Conservation (phyloP, 2,329 filamentous ascomycete genomes). For the Alternaria solani region DNA sequence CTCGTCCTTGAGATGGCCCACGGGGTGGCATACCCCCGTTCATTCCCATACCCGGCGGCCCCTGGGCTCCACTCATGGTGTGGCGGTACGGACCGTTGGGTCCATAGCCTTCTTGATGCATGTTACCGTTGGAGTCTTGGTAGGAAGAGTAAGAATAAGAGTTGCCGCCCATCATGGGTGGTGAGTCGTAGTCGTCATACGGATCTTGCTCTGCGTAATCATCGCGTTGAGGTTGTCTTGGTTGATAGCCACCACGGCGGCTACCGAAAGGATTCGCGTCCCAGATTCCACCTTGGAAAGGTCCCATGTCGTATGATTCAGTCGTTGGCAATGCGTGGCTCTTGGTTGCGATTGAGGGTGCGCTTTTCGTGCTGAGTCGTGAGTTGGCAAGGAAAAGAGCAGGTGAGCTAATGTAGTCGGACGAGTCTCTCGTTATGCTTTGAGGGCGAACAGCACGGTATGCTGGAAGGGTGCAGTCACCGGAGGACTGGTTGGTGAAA, state of each 20-base stretch:
- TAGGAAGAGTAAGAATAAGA: neutral
- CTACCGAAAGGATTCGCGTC: neutral
- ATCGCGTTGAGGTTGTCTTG: neutral
- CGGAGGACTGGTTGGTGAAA: neutral
- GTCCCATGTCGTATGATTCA: neutral
- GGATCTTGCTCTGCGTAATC: neutral
- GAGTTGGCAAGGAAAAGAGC: neutral
- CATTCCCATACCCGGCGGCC: neutral
- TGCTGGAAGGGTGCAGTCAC: neutral
- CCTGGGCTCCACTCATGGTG: neutral
- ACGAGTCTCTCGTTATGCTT: neutral
- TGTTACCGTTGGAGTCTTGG: conserved; percentile 1
- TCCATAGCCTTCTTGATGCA: neutral
- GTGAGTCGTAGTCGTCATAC: neutral
- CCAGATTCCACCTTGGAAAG: conserved; percentile 1
- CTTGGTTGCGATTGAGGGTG: neutral
- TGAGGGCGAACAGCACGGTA: neutral
- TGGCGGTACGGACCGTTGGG: neutral
- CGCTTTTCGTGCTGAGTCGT: neutral
- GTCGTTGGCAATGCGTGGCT: neutral
- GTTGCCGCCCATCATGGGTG: neutral
- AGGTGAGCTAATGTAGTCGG: neutral
- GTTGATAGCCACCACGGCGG: neutral
- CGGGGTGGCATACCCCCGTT: neutral
- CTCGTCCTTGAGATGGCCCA: neutral